A percentile compares a stretch with the other conserved stretches of the same genome.
These are phyloP conservation scores for Cocos nucifera DNA, from an alignment of 176 grass and related monocot genomes.

Conservation along the genomic window DNA sequence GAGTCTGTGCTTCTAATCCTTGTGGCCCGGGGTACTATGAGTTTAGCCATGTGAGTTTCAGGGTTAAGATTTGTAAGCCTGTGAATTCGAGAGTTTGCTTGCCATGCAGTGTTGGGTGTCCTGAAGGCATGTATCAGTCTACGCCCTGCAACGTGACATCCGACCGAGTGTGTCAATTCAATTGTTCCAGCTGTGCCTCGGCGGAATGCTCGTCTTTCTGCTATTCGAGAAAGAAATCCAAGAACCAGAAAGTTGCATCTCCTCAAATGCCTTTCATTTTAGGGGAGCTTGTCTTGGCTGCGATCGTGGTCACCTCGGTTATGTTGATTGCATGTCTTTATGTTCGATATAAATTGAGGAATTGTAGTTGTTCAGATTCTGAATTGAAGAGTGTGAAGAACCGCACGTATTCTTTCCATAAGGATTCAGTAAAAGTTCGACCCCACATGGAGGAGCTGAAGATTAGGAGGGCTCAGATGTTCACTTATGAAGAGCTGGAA, in stretches of 20 bases:
- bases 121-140: conserved; percentile 35
- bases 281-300: conserved; percentile 74
- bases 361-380: conserved; percentile 53
- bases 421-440: conserved; percentile 63
- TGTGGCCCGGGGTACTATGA: conserved; percentile 78
- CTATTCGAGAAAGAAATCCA: conserved; percentile 34
- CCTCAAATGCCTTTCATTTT: conserved; percentile 84
- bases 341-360: conserved; percentile 53
- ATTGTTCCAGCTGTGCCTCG: conserved; percentile 60
- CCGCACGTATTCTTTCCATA: conserved; percentile 69
- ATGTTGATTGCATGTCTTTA: conserved; percentile 52
- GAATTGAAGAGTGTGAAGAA: conserved; percentile 42
- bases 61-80: conserved; percentile 61
- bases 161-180: conserved; percentile 58
- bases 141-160: conserved; percentile 59
- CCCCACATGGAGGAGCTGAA: conserved; percentile 84
- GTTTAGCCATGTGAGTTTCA: conserved; percentile 34
- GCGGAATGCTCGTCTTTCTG: conserved; percentile 53
- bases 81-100: conserved; percentile 76
- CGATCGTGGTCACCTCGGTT: conserved; percentile 52
- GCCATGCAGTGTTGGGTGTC: conserved; percentile 73
- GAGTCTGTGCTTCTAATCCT: conserved; percentile 57
- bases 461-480: conserved; percentile 76
- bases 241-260: conserved; percentile 39
- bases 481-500: conserved; percentile 79